These are phyloP conservation scores for Populus hybrid DNA, from an alignment of 441 rosid species.

Conservation along the genomic window DNA sequence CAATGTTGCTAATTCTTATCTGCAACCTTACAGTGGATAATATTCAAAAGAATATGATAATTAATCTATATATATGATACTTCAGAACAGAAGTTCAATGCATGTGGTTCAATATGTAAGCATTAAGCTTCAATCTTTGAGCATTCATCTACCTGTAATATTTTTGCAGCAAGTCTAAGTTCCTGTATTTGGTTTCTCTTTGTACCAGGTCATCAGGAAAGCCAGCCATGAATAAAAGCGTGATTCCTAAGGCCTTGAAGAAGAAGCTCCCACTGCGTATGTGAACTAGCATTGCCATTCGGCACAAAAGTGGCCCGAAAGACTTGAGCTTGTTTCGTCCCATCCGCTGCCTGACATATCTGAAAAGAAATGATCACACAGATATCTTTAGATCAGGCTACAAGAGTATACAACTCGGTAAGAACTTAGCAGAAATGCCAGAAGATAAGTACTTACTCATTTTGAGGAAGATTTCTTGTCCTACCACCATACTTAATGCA, in stretches of 20 bases:
- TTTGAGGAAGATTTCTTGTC: constrained; percentile 65
- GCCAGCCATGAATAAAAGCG: constrained; percentile 66
- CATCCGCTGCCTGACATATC: constrained; percentile 70
- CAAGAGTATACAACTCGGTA: background rate
- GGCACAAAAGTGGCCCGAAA: constrained; percentile 52
- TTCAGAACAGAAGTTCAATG: no score
- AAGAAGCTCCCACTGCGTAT: constrained; percentile 59
- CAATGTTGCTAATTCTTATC: background rate
- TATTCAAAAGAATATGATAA: background rate
- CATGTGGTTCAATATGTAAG: no score
- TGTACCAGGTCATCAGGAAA: constrained; percentile 48
- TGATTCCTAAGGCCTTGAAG: constrained; percentile 65
- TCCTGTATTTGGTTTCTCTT: constrained; percentile 53
- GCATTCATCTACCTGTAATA: constrained; percentile 46
- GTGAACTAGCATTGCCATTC: constrained; percentile 50
- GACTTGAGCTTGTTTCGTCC: constrained; percentile 67
- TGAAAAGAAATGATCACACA: constrained; percentile 20
- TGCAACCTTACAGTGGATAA: no score
- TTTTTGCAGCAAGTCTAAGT: constrained; percentile 52
- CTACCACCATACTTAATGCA: constrained; percentile 70
- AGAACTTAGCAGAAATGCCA: background rate
- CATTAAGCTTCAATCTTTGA: background rate
- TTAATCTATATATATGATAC: no score
- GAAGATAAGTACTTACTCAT: constrained; percentile 38
- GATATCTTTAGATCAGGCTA: background rate